Evolutionary conservation across 148 eudicot genomes (phyloP), one percentile per base, ranked within the genome.

Genomic region (Arbutus unedo): DNA sequence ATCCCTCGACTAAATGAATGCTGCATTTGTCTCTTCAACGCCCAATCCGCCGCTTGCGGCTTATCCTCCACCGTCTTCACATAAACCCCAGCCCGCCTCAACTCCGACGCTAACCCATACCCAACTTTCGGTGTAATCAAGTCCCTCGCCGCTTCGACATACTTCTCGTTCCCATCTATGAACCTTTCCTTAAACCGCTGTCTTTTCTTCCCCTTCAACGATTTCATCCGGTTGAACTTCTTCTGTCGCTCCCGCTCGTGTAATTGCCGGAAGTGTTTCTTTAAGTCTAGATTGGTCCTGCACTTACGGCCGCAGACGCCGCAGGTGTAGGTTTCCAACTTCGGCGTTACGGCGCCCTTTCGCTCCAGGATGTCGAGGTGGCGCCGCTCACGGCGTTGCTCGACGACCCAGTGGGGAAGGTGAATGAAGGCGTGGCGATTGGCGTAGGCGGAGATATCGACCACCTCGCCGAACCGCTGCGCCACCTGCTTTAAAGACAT

Each of bases 21-120:
- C 87, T 84, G 66, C 92, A 93, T 92, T 74, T 92, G 94, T 86
- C 89, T 93, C 84, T 92, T 95, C 86, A 95, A 76, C 0, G 98
- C 98, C 97, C 94, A 93, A 85, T 95, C 98, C 2, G 98, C 98
- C 53, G 98, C 95, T 79, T 95, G 98, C 1, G 98, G 98, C 86
- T 95, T 95, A 88, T 95, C 97, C 87, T 89, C 91, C 78, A 95
- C 98, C 5, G 97, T 95, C 88, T 92, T 95, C 8, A 95, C 98
- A 80, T 53, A 90, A 77, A 95, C 97, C 81, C 98, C 98, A 14
- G 98, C 98, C 3, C 98, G 86, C 86, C 90, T 88, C 87, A 95
- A 86, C 87, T 93, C 98, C 6, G 76, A 82, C 0, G 88, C 98
- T 31, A 95, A 79, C 3, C 98, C 95, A 60, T 93, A 95, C 81